Evolutionary conservation across 129 eudicot species (phyloP).

Genomic region (Chrysanthemum seticuspe): DNA sequence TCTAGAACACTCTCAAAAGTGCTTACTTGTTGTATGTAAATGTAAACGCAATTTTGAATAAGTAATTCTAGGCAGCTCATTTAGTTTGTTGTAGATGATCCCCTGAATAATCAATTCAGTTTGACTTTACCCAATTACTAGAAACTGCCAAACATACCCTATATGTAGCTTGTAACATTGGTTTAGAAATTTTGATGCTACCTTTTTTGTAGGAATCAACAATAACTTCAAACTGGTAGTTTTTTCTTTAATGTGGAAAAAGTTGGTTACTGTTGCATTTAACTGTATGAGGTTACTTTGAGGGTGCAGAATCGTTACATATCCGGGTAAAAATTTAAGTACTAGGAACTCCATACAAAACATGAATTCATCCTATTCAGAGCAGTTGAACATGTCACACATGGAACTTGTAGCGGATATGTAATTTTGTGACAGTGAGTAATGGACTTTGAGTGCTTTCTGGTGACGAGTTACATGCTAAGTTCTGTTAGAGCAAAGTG

Average conservation of each 20-base stretch:
- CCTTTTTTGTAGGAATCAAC: neutral
- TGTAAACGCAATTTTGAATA: no score
- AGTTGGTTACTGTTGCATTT: neutral
- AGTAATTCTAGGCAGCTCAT: no score
- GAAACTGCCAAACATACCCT: no score
- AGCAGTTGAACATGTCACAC: no score
- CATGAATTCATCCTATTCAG: neutral
- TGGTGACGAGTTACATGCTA: slow-evolving; percentile 12
- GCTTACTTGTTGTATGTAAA: no score
- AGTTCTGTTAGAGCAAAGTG: neutral
- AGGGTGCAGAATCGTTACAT: neutral
- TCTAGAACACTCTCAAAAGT: no score
- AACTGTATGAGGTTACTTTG: slow-evolving; percentile 1
- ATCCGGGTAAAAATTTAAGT: neutral
- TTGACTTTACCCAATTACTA: no score
- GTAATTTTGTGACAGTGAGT: neutral
- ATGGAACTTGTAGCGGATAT: no score
- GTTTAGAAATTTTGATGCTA: neutral
- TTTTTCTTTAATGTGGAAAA: neutral
- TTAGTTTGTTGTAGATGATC: no score
- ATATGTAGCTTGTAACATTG: slow-evolving; percentile 10
- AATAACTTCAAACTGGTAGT: neutral
- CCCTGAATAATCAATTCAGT: no score
- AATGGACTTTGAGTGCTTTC: slow-evolving; percentile 3
- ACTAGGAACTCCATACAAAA: neutral